Conservation (phyloP, 2,329 filamentous ascomycete species). For the Botrytis fragariae region DNA sequence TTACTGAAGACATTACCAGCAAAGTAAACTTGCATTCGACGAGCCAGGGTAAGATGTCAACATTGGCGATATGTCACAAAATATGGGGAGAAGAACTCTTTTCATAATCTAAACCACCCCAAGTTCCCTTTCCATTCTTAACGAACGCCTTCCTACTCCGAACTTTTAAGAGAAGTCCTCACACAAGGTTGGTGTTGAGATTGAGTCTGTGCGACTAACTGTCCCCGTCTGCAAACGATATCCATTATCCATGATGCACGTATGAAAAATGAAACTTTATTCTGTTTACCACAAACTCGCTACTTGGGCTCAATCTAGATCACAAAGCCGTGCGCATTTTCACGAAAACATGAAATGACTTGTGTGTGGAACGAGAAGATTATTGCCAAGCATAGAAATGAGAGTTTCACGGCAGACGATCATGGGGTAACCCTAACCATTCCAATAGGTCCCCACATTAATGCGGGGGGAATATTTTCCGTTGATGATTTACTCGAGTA, state of each 20-base stretch:
- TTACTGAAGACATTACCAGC: slow-evolving; percentile 11
- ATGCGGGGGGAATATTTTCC: background rate
- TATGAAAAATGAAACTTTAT: background rate
- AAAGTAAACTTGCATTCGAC: background rate
- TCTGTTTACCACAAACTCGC: background rate
- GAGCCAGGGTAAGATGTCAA: background rate
- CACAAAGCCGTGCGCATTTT: background rate
- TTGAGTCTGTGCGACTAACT: background rate
- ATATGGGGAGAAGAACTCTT: background rate
- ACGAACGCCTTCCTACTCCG: background rate
- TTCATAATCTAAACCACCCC: background rate
- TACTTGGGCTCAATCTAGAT: background rate
- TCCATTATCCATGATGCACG: background rate
- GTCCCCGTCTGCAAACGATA: background rate
- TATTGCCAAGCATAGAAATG: background rate
- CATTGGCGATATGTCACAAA: background rate
- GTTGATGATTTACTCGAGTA: background rate
- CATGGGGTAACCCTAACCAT: background rate
- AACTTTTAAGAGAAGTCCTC: background rate
- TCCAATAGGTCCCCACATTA: background rate
- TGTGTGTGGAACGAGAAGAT: background rate
- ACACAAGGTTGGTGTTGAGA: background rate
- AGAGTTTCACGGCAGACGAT: background rate
- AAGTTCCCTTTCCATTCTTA: background rate
- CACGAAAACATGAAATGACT: background rate